Evolutionary conservation across 768 basidiomycete genomes (phyloP).

Genomic region (Asterophora lycoperdoides): DNA sequence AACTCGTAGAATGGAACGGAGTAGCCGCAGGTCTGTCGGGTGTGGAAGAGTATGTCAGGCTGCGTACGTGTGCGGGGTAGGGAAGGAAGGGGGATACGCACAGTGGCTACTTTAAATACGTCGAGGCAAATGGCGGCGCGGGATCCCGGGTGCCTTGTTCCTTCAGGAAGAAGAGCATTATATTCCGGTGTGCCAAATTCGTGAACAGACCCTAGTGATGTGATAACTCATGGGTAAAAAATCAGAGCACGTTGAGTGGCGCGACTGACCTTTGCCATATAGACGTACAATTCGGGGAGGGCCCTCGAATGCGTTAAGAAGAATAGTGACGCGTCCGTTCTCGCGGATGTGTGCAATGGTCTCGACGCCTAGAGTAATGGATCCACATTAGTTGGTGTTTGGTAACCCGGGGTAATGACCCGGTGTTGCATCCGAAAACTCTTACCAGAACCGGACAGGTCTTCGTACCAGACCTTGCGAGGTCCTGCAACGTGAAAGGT

Average conservation of each 20-base stretch:
- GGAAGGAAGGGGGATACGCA: conserved; percentile 20
- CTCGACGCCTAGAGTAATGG: conserved; percentile 29
- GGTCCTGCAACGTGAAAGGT: conserved; percentile 57
- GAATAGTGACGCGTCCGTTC: conserved; percentile 56
- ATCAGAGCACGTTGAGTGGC: background rate
- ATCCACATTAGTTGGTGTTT: background rate
- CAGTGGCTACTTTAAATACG: conserved; percentile 53
- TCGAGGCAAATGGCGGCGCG: conserved; percentile 59
- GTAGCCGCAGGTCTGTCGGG: conserved; percentile 60
- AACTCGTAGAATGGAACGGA: conserved; percentile 61
- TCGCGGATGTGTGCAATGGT: conserved; percentile 52
- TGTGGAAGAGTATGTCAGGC: background rate
- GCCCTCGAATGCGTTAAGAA: conserved; percentile 62
- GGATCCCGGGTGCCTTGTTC: conserved; percentile 50
- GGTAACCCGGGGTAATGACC: background rate
- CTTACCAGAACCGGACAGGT: conserved; percentile 65
- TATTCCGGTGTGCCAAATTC: conserved; percentile 66
- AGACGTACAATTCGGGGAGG: conserved; percentile 54
- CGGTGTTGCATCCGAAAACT: conserved; percentile 6
- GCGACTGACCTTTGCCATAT: conserved; percentile 52
- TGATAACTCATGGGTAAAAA: conserved; percentile 6
- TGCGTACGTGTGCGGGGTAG: background rate
- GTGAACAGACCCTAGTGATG: conserved; percentile 46
- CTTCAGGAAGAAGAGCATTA: conserved; percentile 44
- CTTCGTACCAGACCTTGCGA: conserved; percentile 68